Conservation (phyloP, 768 basidiomycete genomes). For the Lanmaoa pseudosensibilis region DNA sequence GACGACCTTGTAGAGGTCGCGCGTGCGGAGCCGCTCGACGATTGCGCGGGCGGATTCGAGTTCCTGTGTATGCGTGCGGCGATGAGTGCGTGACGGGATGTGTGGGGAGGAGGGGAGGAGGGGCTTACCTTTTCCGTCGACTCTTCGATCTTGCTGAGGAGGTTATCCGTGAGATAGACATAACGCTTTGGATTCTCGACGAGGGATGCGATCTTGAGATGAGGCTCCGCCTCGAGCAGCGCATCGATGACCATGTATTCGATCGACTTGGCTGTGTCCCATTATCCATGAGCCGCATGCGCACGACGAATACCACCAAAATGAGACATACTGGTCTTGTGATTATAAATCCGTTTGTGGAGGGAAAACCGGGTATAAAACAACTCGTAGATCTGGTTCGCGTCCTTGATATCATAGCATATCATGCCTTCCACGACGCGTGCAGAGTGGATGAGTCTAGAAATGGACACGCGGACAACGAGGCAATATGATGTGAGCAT, state of each 20-base stretch:
- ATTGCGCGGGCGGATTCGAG: conserved; percentile 59
- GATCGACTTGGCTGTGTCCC: conserved; percentile 60
- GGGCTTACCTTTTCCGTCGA: conserved; percentile 38
- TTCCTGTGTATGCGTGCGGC: conserved; percentile 40
- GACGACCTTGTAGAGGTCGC: conserved; percentile 69
- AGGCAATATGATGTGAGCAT: too few relatives aligned
- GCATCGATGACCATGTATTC: conserved; percentile 87
- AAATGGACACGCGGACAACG: not conserved
- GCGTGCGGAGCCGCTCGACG: conserved; percentile 56
- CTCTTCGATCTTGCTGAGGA: conserved; percentile 59
- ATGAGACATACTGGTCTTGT: conserved; percentile 52
- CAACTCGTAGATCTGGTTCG: conserved; percentile 49
- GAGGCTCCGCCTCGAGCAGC: conserved; percentile 64
- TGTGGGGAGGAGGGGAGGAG: too few relatives aligned
- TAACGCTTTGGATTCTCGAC: conserved; percentile 60
- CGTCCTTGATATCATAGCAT: conserved; percentile 81
- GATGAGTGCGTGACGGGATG: too few relatives aligned
- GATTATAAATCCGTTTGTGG: conserved; percentile 83
- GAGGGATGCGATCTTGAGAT: conserved; percentile 56
- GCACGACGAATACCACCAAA: not conserved
- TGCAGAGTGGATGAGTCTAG: conserved; percentile 70
- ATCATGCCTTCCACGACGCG: conserved; percentile 74
- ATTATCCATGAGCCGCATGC: not conserved
- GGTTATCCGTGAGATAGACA: conserved; percentile 65
- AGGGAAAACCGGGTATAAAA: conserved; percentile 73